phyloP scores from a whole-genome alignment of 73 alveolate genomes.

The Uronychia binucleata region DNA sequence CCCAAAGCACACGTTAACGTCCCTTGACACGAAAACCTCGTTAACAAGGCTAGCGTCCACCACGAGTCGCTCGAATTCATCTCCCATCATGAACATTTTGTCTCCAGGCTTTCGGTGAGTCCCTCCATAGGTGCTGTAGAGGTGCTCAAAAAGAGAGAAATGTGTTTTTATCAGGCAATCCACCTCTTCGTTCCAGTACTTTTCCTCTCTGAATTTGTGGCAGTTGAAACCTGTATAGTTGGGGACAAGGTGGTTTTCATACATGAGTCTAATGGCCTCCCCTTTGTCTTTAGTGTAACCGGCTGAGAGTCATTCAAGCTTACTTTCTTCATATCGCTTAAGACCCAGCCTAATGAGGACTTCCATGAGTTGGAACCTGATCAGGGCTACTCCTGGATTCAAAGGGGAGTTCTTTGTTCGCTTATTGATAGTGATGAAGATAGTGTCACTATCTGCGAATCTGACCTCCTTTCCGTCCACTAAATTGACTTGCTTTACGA shows the following conservation, averaged over 20 bases:
- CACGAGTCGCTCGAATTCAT: slow-evolving; percentile 73
- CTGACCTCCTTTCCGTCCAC: slow-evolving; percentile 23
- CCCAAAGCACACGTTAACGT: slow-evolving; percentile 73
- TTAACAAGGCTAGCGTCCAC: slow-evolving; percentile 60
- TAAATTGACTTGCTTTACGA: slow-evolving; percentile 1
- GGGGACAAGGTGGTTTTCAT: slow-evolving; percentile 23
- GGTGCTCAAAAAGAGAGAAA: slow-evolving; percentile 72
- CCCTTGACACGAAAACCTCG: slow-evolving; percentile 81
- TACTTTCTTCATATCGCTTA: slow-evolving; percentile 37
- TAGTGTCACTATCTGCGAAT: slow-evolving; percentile 45
- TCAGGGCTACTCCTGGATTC: slow-evolving; percentile 66
- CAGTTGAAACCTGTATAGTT: background rate
- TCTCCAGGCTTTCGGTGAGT: slow-evolving; percentile 65
- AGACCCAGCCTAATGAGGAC: slow-evolving; percentile 55
- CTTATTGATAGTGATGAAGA: slow-evolving; percentile 51
- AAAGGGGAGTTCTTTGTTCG: slow-evolving; percentile 38
- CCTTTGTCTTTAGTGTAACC: background rate
- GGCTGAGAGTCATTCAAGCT: no score
- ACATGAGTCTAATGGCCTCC: slow-evolving; percentile 13
- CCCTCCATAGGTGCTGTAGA: slow-evolving; percentile 72
- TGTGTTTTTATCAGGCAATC: slow-evolving; percentile 79
- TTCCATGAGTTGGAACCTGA: slow-evolving; percentile 61
- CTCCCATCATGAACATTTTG: slow-evolving; percentile 57
- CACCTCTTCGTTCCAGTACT: slow-evolving; percentile 83
- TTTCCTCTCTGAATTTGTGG: slow-evolving; percentile 58